These are phyloP conservation scores for Zelopaecilomyces penicillatus DNA, from an alignment of 2,329 filamentous ascomycete genomes.

Conservation along the genomic window DNA sequence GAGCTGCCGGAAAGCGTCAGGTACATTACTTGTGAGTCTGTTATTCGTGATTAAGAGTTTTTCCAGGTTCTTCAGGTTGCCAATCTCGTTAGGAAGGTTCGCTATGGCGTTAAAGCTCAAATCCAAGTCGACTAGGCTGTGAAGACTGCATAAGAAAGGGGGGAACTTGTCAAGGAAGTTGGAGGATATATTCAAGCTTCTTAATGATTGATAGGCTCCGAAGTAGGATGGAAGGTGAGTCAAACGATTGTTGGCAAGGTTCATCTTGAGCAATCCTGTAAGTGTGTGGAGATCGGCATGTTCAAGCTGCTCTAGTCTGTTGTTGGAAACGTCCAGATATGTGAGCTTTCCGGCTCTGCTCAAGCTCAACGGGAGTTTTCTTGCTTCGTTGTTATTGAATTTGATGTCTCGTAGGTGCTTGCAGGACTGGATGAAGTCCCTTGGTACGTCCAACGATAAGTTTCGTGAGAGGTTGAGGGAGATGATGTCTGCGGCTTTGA, in stretches of 20 bases:
- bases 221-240: constrained; percentile 75
- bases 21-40: constrained; percentile 66
- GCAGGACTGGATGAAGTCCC: constrained; percentile 93
- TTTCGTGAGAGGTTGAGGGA: constrained; percentile 92
- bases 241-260: constrained; percentile 87
- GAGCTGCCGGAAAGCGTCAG: constrained; percentile 63
- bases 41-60: constrained; percentile 96
- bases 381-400: constrained; percentile 88
- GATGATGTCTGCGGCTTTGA: constrained; percentile 85
- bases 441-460: constrained; percentile 81
- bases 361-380: constrained; percentile 75
- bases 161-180: constrained; percentile 86
- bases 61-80: constrained; percentile 70
- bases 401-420: constrained; percentile 89
- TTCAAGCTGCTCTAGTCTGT: constrained; percentile 78
- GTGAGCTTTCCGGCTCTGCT: constrained; percentile 73
- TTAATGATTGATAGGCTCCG: constrained; percentile 65
- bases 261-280: constrained; percentile 73
- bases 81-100: constrained; percentile 67
- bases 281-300: constrained; percentile 73
- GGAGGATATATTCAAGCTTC: constrained; percentile 85
- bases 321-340: constrained; percentile 91
- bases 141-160: constrained; percentile 71
- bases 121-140: constrained; percentile 82
- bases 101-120: constrained; percentile 93